phyloP scores from a whole-genome alignment of 1,284 basidiomycete species.

The Ceratobasidium papillatum region DNA sequence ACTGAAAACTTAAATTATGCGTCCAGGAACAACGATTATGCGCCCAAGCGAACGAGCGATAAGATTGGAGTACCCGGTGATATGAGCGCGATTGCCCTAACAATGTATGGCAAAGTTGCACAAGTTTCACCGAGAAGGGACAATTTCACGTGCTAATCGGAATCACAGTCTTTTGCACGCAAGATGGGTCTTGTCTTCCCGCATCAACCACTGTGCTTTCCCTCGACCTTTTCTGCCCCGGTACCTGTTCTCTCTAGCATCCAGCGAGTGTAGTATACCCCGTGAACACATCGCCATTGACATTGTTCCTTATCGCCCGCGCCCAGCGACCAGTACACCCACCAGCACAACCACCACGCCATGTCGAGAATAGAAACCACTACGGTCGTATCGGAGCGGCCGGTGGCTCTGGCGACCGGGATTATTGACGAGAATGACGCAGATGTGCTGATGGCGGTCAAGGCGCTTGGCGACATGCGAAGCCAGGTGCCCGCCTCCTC shows the following conservation, averaged over 20 bases:
- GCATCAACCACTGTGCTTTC: constrained; percentile 19
- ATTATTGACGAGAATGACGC: constrained; percentile 55
- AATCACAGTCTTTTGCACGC: constrained; percentile 37
- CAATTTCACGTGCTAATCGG: constrained; percentile 37
- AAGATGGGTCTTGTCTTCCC: constrained; percentile 33
- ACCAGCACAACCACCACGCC: background rate
- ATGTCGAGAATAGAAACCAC: constrained; percentile 19
- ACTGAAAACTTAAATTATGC: no score
- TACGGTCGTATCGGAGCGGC: background rate
- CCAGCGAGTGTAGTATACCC: background rate
- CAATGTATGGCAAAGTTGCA: constrained; percentile 1
- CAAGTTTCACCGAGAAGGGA: constrained; percentile 4
- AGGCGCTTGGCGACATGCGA: constrained; percentile 74
- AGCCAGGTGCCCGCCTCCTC: constrained; percentile 48
- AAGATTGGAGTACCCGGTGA: background rate
- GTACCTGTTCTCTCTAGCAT: constrained; percentile 25
- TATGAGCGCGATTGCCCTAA: background rate
- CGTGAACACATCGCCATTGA: background rate
- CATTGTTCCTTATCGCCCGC: constrained; percentile 5
- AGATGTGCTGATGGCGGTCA: constrained; percentile 70
- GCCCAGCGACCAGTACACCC: background rate
- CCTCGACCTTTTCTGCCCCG: constrained; percentile 24
- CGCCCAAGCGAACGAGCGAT: background rate
- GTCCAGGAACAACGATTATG: background rate
- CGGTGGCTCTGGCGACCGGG: constrained; percentile 6